phyloP scores from a whole-genome alignment of 2,329 filamentous ascomycete genomes.

The Tetracladium maxilliforme region DNA sequence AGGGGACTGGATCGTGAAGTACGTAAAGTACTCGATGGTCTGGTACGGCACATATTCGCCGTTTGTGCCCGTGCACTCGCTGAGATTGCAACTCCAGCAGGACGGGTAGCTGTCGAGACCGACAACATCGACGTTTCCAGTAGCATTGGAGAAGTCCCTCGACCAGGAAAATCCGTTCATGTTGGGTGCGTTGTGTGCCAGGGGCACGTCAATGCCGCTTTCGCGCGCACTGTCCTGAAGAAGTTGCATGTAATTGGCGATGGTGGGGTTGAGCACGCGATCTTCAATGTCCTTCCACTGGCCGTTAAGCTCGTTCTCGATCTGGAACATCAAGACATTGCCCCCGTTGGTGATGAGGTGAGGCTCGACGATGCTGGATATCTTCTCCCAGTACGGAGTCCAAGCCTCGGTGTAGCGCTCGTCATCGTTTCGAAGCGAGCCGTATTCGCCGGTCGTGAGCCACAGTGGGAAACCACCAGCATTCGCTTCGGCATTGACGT shows the following conservation, averaged over 20 bases:
- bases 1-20: slow-evolving; percentile 12
- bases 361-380: slow-evolving; percentile 32
- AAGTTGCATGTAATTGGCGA: slow-evolving; percentile 39
- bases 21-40: slow-evolving; percentile 15
- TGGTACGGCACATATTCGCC: slow-evolving; percentile 41
- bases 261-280: slow-evolving; percentile 30
- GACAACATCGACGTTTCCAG: slow-evolving; percentile 38
- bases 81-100: slow-evolving; percentile 50
- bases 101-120: slow-evolving; percentile 36
- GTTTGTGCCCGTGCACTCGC: slow-evolving; percentile 44
- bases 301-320: slow-evolving; percentile 37
- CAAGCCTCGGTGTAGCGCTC: slow-evolving; percentile 34
- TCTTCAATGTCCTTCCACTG: slow-evolving; percentile 25
- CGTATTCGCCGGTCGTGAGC: slow-evolving; percentile 45
- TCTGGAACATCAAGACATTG: slow-evolving; percentile 38
- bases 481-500: slow-evolving; percentile 48
- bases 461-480: slow-evolving; percentile 48
- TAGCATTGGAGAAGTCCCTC: slow-evolving; percentile 37
- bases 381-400: slow-evolving; percentile 34
- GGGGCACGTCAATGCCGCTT: slow-evolving; percentile 41
- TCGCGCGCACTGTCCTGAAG: slow-evolving; percentile 36
- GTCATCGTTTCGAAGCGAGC: slow-evolving; percentile 34
- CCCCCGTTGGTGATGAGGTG: slow-evolving; percentile 42
- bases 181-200: slow-evolving; percentile 45
- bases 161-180: slow-evolving; percentile 44